Percentiles rank a stretch among this genome's conserved stretches.
phyloP scores from a whole-genome alignment of 306 rosid genomes.

The Cucurbita pepo region DNA sequence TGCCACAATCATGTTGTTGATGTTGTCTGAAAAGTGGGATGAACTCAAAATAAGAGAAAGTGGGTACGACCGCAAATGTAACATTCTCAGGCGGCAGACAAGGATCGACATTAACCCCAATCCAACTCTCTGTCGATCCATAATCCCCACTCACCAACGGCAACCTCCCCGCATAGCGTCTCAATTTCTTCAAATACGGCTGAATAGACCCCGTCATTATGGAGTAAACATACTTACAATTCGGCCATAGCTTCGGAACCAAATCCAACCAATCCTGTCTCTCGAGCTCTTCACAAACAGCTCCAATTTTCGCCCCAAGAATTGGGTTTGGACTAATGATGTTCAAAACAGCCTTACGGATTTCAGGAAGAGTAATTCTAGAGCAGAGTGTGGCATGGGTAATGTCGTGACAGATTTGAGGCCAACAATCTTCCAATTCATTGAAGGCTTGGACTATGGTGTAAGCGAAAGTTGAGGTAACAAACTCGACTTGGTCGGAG shows the following conservation, averaged over 20 bases:
- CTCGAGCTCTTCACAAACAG: neutral
- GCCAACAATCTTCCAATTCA: conserved; percentile 54
- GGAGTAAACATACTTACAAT: conserved; percentile 68
- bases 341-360: conserved; percentile 37
- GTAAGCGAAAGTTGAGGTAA: conserved; percentile 68
- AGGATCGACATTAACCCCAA: conserved; percentile 81
- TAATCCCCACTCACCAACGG: conserved; percentile 83
- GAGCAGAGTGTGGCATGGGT: conserved; percentile 28
- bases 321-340: conserved; percentile 33
- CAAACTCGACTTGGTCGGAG: conserved; percentile 54
- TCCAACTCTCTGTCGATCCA: conserved; percentile 98
- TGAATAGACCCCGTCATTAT: conserved; percentile 93
- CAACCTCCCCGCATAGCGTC: conserved; percentile 57
- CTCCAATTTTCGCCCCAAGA: conserved; percentile 32
- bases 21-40: conserved; percentile 48
- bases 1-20: neutral
- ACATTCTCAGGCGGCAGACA: conserved; percentile 56
- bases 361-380: conserved; percentile 23
- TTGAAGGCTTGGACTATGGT: conserved; percentile 61
- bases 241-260: conserved; percentile 72
- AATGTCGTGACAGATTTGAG: conserved; percentile 46
- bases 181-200: conserved; percentile 60
- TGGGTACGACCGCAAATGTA: conserved; percentile 68
- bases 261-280: conserved; percentile 40
- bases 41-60: conserved; percentile 87